These are phyloP conservation scores for Thalia dealbata DNA, from an alignment of 176 grass and related monocot genomes.

Conservation along the genomic window DNA sequence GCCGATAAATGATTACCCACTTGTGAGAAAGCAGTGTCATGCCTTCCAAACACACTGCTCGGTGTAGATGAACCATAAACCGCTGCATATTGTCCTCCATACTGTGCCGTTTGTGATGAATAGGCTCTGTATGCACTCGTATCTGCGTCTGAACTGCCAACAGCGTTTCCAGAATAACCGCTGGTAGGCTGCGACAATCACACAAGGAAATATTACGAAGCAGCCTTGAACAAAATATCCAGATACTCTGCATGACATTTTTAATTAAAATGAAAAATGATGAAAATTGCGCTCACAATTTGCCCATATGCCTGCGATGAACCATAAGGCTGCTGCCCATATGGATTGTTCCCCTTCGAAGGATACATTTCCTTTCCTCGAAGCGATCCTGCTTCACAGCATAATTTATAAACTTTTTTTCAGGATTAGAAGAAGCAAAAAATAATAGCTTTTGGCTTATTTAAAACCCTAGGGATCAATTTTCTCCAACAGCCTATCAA, in stretches of 20 bases:
- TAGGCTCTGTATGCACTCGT: conserved; percentile 37
- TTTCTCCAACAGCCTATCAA: neutral
- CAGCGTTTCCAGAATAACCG: conserved; percentile 37
- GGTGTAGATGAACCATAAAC: conserved; percentile 42
- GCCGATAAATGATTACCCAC: too few species aligned
- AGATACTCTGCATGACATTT: neutral
- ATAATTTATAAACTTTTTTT: neutral
- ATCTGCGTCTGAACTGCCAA: conserved; percentile 18
- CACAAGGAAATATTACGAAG: neutral
- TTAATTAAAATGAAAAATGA: neutral
- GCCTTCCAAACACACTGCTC: too few species aligned
- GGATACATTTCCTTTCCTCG: conserved; percentile 15
- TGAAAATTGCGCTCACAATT: conserved; percentile 10
- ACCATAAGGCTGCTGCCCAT: conserved; percentile 15
- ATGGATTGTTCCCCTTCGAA: conserved; percentile 12
- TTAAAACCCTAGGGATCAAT: neutral
- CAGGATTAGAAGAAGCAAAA: neutral
- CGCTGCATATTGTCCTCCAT: conserved; percentile 53
- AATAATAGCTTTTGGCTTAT: neutral
- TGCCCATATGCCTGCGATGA: conserved; percentile 10
- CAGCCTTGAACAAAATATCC: neutral
- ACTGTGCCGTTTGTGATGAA: conserved; percentile 38
- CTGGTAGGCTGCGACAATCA: conserved; percentile 43
- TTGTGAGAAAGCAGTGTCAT: too few species aligned
- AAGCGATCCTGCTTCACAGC: conserved; percentile 4